A percentile compares a stretch with the other conserved stretches of the same genome.
Conservation (phyloP, 441 rosid genomes). For the Adansonia rubrostipa region DNA sequence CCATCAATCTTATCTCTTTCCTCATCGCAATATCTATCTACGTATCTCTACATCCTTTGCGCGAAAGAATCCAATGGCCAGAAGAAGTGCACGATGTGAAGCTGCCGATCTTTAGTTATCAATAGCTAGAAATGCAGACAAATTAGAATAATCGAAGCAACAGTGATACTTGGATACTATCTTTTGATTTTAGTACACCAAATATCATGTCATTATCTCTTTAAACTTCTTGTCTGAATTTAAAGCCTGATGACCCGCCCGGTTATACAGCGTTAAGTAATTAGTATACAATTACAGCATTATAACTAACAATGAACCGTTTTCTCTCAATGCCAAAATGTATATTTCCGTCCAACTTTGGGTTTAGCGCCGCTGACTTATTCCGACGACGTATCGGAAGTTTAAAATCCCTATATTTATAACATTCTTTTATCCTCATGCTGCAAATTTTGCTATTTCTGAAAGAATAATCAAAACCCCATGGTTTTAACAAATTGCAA, state of each 20-base stretch:
- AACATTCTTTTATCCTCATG: no score
- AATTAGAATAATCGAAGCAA: conserved; percentile 14
- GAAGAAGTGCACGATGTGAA: conserved; percentile 30
- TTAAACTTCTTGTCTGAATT: not conserved
- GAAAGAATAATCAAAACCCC: no score
- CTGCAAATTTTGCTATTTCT: no score
- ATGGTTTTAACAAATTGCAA: not conserved
- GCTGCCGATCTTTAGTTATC: conserved; percentile 5
- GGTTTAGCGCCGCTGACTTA: no score
- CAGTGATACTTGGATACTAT: conserved; percentile 18
- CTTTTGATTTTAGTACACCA: not conserved
- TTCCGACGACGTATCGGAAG: no score
- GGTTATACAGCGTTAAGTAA: no score
- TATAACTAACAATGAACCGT: no score
- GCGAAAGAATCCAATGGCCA: conserved; percentile 13
- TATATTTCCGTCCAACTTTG: no score
- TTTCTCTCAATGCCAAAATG: no score
- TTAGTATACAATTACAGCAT: not conserved
- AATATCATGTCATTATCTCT: not conserved
- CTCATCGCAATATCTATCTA: not conserved
- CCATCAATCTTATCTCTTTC: conserved; percentile 33
- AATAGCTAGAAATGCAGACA: conserved; percentile 21
- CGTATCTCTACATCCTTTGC: not conserved
- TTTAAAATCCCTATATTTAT: no score
- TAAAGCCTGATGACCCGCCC: no score